Evolutionary conservation across 371 early-diverging fungal species (phyloP).

Genomic region (Mucor lusitanicus): DNA sequence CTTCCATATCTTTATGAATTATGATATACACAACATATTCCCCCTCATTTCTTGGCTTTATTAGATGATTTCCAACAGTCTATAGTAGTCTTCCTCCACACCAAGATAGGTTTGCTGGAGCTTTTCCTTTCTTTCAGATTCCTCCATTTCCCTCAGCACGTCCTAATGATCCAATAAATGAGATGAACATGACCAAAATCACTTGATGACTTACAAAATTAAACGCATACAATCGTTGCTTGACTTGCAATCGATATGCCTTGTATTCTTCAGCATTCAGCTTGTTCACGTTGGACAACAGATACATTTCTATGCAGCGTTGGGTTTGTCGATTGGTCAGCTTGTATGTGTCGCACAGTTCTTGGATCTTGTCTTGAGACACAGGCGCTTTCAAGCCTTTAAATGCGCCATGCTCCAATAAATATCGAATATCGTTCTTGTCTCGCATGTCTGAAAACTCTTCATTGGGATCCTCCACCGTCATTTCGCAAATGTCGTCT

Average conservation of each 20-base stretch:
- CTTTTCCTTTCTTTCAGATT: constrained; percentile 67
- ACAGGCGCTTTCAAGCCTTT: constrained; percentile 65
- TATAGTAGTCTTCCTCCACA: constrained; percentile 80
- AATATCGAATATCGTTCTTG: constrained; percentile 71
- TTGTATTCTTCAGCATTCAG: constrained; percentile 51
- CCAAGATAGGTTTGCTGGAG: constrained; percentile 73
- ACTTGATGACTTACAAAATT: constrained; percentile 57
- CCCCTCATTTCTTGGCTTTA: background rate
- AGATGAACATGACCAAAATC: background rate
- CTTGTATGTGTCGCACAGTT: constrained; percentile 55
- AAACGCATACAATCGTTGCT: constrained; percentile 76
- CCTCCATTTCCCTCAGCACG: constrained; percentile 63
- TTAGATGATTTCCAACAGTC: constrained; percentile 56
- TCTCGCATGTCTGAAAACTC: constrained; percentile 86
- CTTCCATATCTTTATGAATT: background rate
- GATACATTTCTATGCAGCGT: constrained; percentile 77
- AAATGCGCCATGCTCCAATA: constrained; percentile 63
- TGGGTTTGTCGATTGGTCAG: constrained; percentile 76
- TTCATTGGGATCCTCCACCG: constrained; percentile 94
- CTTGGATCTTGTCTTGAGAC: constrained; percentile 38
- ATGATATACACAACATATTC: background rate
- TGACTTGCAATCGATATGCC: constrained; percentile 78
- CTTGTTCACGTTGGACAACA: constrained; percentile 62
- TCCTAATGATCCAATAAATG: constrained; percentile 43
- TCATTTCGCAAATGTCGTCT: constrained; percentile 64